Evolutionary conservation across 2,329 filamentous ascomycete genomes (phyloP).

Genomic region (Trichoderma aggressivum): DNA sequence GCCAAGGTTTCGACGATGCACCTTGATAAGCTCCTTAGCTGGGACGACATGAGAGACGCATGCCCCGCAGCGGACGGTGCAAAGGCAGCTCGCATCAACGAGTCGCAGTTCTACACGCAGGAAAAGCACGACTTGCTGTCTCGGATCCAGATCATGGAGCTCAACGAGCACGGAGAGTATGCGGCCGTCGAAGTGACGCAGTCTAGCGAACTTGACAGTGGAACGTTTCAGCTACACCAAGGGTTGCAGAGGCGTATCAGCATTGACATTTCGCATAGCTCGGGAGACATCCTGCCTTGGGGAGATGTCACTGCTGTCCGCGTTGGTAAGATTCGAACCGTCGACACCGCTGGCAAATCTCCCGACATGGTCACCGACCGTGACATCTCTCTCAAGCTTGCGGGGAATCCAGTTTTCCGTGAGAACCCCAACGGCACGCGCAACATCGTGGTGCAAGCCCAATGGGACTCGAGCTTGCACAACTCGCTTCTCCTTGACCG

Average conservation of each 20-base stretch:
- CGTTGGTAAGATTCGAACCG: conserved; percentile 75
- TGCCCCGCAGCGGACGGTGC: conserved; percentile 54
- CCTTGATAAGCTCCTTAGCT: conserved; percentile 93
- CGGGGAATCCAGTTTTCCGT: conserved; percentile 73
- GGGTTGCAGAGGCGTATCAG: conserved; percentile 85
- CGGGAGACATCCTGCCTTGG: conserved; percentile 85
- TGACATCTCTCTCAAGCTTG: conserved; percentile 73
- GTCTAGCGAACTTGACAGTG: conserved; percentile 75
- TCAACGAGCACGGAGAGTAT: conserved; percentile 88
- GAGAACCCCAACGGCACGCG: conserved; percentile 88
- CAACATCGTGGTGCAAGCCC: conserved; percentile 79
- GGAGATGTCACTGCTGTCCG: conserved; percentile 73
- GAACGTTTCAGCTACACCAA: conserved; percentile 92
- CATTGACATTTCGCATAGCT: conserved; percentile 86
- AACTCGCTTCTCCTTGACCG: conserved; percentile 90
- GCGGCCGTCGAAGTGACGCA: conserved; percentile 90
- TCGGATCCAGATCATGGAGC: conserved; percentile 82
- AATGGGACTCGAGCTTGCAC: conserved; percentile 96
- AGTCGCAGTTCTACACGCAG: conserved; percentile 89
- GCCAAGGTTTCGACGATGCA: conserved; percentile 90
- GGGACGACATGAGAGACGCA: conserved; percentile 95
- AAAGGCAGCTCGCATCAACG: conserved; percentile 69
- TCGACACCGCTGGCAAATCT: conserved; percentile 82
- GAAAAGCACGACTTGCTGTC: conserved; percentile 93
- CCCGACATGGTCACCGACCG: conserved; percentile 72